phyloP scores from a whole-genome alignment of 129 eudicot species.

The Silybum marianum region DNA sequence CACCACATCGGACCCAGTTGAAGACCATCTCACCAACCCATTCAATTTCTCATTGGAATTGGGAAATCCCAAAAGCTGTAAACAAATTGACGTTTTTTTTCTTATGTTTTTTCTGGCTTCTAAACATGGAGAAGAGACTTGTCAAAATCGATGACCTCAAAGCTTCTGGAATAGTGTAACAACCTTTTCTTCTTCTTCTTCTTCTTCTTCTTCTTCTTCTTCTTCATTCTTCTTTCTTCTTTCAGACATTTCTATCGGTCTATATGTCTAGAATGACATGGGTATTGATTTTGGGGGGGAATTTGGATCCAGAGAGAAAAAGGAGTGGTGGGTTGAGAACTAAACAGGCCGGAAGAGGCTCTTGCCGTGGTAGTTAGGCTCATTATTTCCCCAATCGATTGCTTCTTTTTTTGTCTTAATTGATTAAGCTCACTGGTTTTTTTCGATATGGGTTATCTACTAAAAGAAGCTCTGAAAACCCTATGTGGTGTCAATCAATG shows the following conservation, averaged over 20 bases:
- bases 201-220: too few species aligned
- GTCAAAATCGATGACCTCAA: slow-evolving; percentile 51
- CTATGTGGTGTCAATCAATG: slow-evolving; percentile 90
- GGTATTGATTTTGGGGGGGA: slow-evolving; percentile 47
- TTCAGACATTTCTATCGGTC: background rate
- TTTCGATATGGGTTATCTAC: slow-evolving; percentile 69
- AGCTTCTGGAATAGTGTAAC: slow-evolving; percentile 71
- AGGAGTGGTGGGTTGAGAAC: slow-evolving; percentile 86
- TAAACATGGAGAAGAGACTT: slow-evolving; percentile 17
- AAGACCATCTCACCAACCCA: background rate
- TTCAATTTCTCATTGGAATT: background rate
- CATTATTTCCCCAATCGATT: background rate
- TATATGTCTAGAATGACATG: slow-evolving; percentile 50
- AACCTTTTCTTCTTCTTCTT: background rate
- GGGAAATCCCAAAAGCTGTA: slow-evolving; percentile 28
- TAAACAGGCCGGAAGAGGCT: slow-evolving; percentile 91
- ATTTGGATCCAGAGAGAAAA: slow-evolving; percentile 81
- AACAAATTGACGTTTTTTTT: slow-evolving; percentile 20
- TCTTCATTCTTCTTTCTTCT: slow-evolving; percentile 12
- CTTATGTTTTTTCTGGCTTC: slow-evolving; percentile 16
- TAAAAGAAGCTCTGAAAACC: slow-evolving; percentile 88
- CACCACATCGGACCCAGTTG: slow-evolving; percentile 16
- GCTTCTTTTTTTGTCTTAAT: background rate
- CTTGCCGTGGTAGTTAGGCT: slow-evolving; percentile 92
- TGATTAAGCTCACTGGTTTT: background rate